Evolutionary conservation across 2,329 filamentous ascomycete species (phyloP).

Genomic region (Aspergillus cejpii): DNA sequence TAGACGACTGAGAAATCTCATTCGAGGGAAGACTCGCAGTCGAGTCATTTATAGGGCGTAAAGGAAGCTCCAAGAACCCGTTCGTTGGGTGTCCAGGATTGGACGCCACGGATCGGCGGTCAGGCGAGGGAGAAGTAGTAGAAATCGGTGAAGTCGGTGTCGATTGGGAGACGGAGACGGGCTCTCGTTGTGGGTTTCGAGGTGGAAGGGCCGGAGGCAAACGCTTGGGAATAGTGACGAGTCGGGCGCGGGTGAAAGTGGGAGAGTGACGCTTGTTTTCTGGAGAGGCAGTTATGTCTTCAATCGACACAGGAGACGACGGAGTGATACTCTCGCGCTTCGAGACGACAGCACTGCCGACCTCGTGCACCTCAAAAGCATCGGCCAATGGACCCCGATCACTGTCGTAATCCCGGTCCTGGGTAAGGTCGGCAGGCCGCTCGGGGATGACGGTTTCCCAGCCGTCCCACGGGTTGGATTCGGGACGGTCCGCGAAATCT

Average conservation of each 20-base stretch:
- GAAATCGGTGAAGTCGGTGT: constrained; percentile 21
- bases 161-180: constrained; percentile 14
- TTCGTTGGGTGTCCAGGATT: constrained; percentile 20
- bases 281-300: constrained; percentile 48
- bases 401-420: constrained; percentile 8
- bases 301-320: constrained; percentile 16
- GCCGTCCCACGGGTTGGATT: constrained; percentile 19
- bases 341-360: constrained; percentile 50
- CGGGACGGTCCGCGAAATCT: constrained; percentile 16
- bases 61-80: constrained; percentile 15
- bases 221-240: constrained; percentile 80
- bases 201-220: constrained; percentile 67
- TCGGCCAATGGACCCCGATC: constrained; percentile 20
- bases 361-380: constrained; percentile 35
- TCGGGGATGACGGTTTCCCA: constrained; percentile 25
- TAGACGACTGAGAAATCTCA: constrained; percentile 11
- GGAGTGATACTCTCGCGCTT: constrained; percentile 39
- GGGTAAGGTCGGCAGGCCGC: constrained; percentile 6
- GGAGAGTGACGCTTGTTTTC: constrained; percentile 58
- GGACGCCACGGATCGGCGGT: constrained; percentile 16
- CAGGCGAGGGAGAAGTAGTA: constrained; percentile 21
- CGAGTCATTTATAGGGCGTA: constrained; percentile 8
- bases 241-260: constrained; percentile 65
- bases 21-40: constrained; percentile 10
- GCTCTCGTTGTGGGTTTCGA: constrained; percentile 54